Evolutionary conservation across 768 basidiomycete species (phyloP).

Genomic region (Rhizopogon sp.): DNA sequence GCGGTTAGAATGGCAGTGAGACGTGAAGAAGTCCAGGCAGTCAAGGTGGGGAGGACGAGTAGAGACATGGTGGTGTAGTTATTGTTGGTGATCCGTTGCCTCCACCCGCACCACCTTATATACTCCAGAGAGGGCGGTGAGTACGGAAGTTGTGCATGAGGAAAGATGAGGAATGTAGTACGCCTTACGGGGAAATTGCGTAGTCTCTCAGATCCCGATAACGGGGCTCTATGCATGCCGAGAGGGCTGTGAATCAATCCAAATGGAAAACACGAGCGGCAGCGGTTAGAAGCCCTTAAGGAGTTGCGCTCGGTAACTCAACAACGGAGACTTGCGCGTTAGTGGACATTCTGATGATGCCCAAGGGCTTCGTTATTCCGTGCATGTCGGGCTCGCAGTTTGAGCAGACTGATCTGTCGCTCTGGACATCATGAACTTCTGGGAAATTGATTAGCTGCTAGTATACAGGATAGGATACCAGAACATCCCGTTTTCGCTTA

Average conservation of each 20-base stretch:
- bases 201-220: background rate
- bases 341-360: too few relatives aligned
- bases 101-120: background rate
- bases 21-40: conserved; percentile 36
- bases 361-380: background rate
- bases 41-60: conserved; percentile 36
- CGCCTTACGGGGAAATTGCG: background rate
- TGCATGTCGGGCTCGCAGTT: background rate
- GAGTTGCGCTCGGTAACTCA: background rate
- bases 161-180: too few relatives aligned
- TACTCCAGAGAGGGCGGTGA: background rate
- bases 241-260: background rate
- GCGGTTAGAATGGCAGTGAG: conserved; percentile 35
- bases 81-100: background rate
- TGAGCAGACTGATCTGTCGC: too few relatives aligned
- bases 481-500: too few relatives aligned
- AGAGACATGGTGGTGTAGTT: conserved; percentile 14
- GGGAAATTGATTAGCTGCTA: too few relatives aligned
- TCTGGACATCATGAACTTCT: too few relatives aligned
- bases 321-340: background rate
- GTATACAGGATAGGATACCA: too few relatives aligned
- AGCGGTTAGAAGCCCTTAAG: too few relatives aligned
- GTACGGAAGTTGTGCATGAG: background rate
- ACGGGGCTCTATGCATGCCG: background rate
- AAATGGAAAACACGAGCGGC: background rate